Conservation (phyloP, 164 flowering plant genomes). For the Umbilicus rupestris region DNA sequence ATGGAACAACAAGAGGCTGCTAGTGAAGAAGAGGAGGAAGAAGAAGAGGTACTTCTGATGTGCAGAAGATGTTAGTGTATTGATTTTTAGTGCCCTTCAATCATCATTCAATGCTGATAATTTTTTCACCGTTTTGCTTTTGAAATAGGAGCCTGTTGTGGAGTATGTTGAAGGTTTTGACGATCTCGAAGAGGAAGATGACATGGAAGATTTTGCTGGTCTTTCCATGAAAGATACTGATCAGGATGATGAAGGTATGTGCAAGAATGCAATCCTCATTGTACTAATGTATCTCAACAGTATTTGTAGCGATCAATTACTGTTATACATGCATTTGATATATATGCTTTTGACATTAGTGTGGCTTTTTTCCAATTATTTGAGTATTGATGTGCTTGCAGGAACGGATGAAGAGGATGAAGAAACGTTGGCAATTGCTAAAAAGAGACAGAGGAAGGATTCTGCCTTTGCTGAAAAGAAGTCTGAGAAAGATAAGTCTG, state of each 20-base stretch:
- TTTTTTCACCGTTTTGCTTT: not conserved
- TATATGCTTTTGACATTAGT: not conserved
- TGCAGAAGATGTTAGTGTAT: conserved; percentile 15
- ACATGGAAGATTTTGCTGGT: conserved; percentile 82
- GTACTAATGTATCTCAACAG: not conserved
- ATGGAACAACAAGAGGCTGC: conserved; percentile 8
- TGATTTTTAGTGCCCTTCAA: not conserved
- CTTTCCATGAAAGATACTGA: conserved; percentile 20
- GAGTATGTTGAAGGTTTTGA: conserved; percentile 86
- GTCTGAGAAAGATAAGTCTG: conserved; percentile 29
- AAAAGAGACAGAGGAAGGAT: conserved; percentile 27
- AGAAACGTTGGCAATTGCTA: conserved; percentile 20
- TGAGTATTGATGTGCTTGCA: conserved; percentile 15
- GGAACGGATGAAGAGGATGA: conserved; percentile 42
- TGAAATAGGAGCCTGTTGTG: conserved; percentile 45
- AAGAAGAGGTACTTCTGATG: conserved; percentile 15
- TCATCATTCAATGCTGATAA: not conserved
- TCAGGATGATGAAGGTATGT: conserved; percentile 25
- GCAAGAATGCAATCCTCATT: not conserved
- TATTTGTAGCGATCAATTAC: not conserved
- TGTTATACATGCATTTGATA: not conserved
- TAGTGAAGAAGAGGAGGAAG: conserved; percentile 11
- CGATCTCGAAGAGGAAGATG: conserved; percentile 82
- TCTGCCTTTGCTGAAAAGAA: conserved; percentile 22
- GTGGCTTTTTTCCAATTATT: too few species aligned